Evolutionary conservation across 331 rosid species (phyloP), one percentile per base, ranked within the genome.

Genomic region (Telfairia occidentalis): DNA sequence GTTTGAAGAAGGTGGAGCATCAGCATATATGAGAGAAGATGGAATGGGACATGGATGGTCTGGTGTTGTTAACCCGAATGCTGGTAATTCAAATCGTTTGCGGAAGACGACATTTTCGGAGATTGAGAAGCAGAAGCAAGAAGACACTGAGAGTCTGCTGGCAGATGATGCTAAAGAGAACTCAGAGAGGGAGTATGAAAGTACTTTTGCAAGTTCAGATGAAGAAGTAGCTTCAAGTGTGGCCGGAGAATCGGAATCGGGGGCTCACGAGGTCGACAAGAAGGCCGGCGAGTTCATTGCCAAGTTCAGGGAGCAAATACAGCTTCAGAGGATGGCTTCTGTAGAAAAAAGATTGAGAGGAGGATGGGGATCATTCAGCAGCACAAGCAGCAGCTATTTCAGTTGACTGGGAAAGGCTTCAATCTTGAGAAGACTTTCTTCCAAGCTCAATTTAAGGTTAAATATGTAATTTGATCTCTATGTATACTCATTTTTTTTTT

Each of bases 261-360:
- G 90, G 80, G 83, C 93, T 45, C 64, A 79, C 29, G 96, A 92
- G 88, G 99, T 95, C 40, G 99, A 92, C 61, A 92, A 90, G 94
- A 95, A 92, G 86, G 99, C 97, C 4, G 89, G 93, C 26, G 97
- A 89, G 81, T 95, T 95, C 77, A 95, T 95, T 74, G 99, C 97
- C 19, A 95, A 85, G 83, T 95, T 95, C 80, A 85, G 92, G 82
- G 94, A 90, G 24, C 97, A 92, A 78, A 92, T 95, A 73, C 88
- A 90, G 85, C 97, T 89, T 75, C 99, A 95, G 80, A 95, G 92
- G 82, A 74, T 80, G 77, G 94, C 85, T 59, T 86, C 97, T 10
- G 49, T 83, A 19, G 90, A 86, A 13, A 89, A 86, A 23, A 89
- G 90, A 77, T 85, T 92, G 82, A 91, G 86, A 84, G 92, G 89